These are phyloP conservation scores for Backusella circina DNA, from an alignment of 192 early-diverging fungal species.

Conservation along the genomic window DNA sequence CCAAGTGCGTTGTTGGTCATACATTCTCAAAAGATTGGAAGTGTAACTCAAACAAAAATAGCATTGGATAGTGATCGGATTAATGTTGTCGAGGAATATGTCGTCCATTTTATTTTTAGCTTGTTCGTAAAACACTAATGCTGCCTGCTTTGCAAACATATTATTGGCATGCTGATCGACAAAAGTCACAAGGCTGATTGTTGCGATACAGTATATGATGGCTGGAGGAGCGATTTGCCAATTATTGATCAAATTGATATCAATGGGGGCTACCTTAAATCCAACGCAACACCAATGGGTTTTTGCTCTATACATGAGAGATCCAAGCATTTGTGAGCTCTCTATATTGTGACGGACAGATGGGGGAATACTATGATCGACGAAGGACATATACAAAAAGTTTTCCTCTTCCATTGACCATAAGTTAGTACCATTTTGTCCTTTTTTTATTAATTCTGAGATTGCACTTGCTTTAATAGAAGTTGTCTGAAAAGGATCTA, in stretches of 20 bases:
- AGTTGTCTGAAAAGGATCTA: background rate
- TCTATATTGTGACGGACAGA: constrained; percentile 3
- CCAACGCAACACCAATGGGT: constrained; percentile 31
- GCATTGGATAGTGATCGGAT: background rate
- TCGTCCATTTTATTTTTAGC: constrained; percentile 27
- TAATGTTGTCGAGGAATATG: constrained; percentile 22
- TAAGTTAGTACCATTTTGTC: background rate
- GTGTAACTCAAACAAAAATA: constrained; percentile 27
- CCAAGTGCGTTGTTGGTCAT: constrained; percentile 32
- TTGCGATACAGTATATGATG: constrained; percentile 22
- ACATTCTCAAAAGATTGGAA: constrained; percentile 27
- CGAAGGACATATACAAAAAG: background rate
- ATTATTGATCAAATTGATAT: constrained; percentile 1
- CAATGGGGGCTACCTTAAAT: constrained; percentile 29
- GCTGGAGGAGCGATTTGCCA: constrained; percentile 14
- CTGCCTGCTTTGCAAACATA: constrained; percentile 8
- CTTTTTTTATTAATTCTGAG: background rate
- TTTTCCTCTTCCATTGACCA: background rate
- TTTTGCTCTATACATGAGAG: constrained; percentile 9
- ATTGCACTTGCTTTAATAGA: background rate
- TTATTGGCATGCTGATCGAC: constrained; percentile 7
- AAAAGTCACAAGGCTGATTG: constrained; percentile 29
- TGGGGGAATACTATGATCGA: background rate
- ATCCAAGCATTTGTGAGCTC: constrained; percentile 4
- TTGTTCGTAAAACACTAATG: constrained; percentile 29